Base-by-base conservation (phyloP, 2,329 filamentous ascomycete species). In the Sporothrix globosa region DNA sequence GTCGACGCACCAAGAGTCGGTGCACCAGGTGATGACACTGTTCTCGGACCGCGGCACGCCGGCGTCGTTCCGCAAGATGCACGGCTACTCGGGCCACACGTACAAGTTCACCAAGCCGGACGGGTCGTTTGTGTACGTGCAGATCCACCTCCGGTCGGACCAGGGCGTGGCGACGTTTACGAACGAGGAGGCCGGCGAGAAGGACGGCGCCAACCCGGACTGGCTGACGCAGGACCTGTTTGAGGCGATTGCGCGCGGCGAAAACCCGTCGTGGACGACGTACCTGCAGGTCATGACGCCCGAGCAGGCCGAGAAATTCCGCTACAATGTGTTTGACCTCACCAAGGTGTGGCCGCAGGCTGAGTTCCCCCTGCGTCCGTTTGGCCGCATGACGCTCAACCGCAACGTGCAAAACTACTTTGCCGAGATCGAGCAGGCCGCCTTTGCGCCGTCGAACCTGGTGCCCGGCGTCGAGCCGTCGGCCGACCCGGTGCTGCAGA, bases 331-430 rank as follows among this genome's bases (percentile, higher is more conserved):
- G 72, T 90, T 92, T 72, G 90, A 92, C 76, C 80, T 90, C 73
- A 92, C 90, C 67, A 90, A 91, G 79, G 84, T 89, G 75, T 91
- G 89, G 88, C 89, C 89, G 2, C 86, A 90, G 71, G 81, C 78
- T 27, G 83, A 89, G 61, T 86, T 89, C 39, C 89, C 90, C 1
- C 81, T 90, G 14, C 82, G 86, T 21, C 84, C 82, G 60, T 82
- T 92, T 69, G 89, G 89, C 65, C 84, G 84, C 71, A 79, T 92
- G 71, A 90, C 86, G 0, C 83, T 92, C 30, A 90, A 90, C 79
- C 83, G 83, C 77, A 91, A 91, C 76, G 81, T 84, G 1, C 79
- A 85, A 69, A 91, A 92, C 79, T 91, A 91, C 81, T 91, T 91
- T 75, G 83, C 85, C 61, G 90, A 92, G 76, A 86, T 90, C 61